Evolutionary conservation across 2,329 filamentous ascomycete species (phyloP), one percentile per base, ranked within the genome.

Genomic region (Cadophora luteo-olivacea): DNA sequence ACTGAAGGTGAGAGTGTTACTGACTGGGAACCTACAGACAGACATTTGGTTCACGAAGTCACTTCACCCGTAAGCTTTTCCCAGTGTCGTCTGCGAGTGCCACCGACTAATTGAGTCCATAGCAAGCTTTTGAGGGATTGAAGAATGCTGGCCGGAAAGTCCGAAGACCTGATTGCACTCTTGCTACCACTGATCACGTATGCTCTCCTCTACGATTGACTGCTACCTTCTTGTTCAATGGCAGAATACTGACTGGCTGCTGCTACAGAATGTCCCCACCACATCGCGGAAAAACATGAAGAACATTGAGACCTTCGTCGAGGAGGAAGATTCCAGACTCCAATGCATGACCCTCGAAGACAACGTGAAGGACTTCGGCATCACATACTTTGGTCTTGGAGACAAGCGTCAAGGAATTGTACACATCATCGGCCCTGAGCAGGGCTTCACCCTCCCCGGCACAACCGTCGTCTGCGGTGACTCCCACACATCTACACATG

Each of bases 401-500:
- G 95, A 98, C 82, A 97, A 96, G 86, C 91, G 96, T 73, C 96
- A 99, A 83, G 96, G 96, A 74, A 99, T 99, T 76, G 96, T 98
- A 68, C 96, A 99, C 83, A 93, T 99, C 77, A 98, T 99, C 76
- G 96, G 96, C 45, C 96, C 96, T 51, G 96, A 99, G 85, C 96
- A 99, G 82, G 96, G 96, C 74, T 99, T 99, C 85, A 99, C 96
- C 67, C 91, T 98, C 48, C 96, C 96, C 52, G 96, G 93, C 74
- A 98, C 96, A 65, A 99, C 96, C 3, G 92, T 98, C 48, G 96
- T 98, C 73, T 98, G 96, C 79, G 96, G 96, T 81, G 96, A 99
- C 86, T 97, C 92, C 78, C 96, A 99, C 81, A 99, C 96, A 58
- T 97, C 95, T 32, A 99, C 96, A 72, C 96, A 99, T 82, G 96